Evolutionary conservation across 768 basidiomycete species (phyloP), one percentile per base, ranked within the genome.

Genomic region (Mycena capillaripes): DNA sequence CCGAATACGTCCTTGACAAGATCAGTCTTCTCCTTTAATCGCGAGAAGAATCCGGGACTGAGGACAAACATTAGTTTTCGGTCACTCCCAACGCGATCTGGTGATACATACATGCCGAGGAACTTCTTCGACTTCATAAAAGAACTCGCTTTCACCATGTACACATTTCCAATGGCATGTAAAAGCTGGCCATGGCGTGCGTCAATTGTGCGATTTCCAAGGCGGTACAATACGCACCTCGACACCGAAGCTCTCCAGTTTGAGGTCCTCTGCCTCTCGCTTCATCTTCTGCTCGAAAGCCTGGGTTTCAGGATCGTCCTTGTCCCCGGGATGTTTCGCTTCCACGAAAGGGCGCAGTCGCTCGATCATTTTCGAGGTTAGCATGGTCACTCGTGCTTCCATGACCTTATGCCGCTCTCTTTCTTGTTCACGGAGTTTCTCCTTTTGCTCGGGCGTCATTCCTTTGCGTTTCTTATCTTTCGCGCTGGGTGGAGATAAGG

Each of bases 1-100:
- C 96, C 97, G 94, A 96, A 99, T 0, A 97, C 95, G 75, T 99
- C 98, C 82, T 99, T 99, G 30, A 97, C 93, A 62, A 97, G 86
- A 0, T 94, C 82, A 7, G 96, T 96, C 81, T 97, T 97, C 83
- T 99, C 98, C 83, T 97, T 99, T 77, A 99, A 81, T 38, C 94
- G 90, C 36, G 97, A 95, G 84, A 95, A 96, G 85, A 98, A 97
- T 21, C 97, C 97, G 9, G 93, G 93, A 69, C 93, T 93, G 69
- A n/a, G 44, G 14, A 17, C 8, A 44, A 44, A 38, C 11, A 11
- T 38, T 38, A 16, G 38, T 38, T 38, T 11, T 38, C 38, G 38
- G 16, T n/a, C n/a, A 38, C 38, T 16, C 11, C 16, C 11, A 16
- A 38, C 16, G 38, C 38, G 38, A 16, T 27, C 21, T 29, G 3